These are phyloP conservation scores for Eucalyptus decipiens DNA, from an alignment of 345 rosid genomes.

Conservation along the genomic window DNA sequence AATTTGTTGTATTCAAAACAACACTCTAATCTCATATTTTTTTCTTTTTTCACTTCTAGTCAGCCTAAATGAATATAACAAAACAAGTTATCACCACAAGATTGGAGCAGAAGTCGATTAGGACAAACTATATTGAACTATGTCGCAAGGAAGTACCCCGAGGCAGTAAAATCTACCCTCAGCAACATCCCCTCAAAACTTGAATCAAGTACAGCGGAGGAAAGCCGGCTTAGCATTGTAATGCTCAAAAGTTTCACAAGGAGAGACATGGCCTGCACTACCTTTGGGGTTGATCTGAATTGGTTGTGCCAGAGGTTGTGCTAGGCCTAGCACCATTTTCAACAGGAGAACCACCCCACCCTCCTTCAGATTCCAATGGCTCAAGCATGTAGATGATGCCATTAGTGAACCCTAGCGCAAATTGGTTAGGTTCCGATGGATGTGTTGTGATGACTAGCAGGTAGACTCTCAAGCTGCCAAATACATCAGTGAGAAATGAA, in stretches of 20 bases:
- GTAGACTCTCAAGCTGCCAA: conserved; percentile 49
- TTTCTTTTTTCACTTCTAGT: too few species aligned
- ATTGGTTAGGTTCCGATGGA: conserved; percentile 37
- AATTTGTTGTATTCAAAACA: too few species aligned
- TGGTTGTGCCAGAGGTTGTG: conserved; percentile 24
- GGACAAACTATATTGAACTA: too few species aligned
- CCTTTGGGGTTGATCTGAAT: conserved; percentile 34
- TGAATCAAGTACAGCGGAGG: too few species aligned
- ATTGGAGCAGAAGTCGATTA: too few species aligned
- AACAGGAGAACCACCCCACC: conserved; percentile 59
- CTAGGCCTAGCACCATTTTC: conserved; percentile 61
- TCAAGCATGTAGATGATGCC: conserved; percentile 63
- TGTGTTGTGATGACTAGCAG: conserved; percentile 70
- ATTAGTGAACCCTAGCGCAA: conserved; percentile 71
- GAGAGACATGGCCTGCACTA: not conserved
- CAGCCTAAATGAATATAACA: too few species aligned
- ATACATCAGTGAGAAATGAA: not conserved
- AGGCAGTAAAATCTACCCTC: too few species aligned
- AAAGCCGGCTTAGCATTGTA: too few species aligned
- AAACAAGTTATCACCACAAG: too few species aligned
- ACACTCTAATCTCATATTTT: too few species aligned
- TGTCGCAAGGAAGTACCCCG: accelerated
- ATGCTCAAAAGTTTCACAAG: too few species aligned
- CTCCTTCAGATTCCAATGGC: conserved; percentile 61
- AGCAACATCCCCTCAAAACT: too few species aligned